Base-by-base conservation (phyloP, 2,329 filamentous ascomycete species). In the Claviceps maximensis region DNA sequence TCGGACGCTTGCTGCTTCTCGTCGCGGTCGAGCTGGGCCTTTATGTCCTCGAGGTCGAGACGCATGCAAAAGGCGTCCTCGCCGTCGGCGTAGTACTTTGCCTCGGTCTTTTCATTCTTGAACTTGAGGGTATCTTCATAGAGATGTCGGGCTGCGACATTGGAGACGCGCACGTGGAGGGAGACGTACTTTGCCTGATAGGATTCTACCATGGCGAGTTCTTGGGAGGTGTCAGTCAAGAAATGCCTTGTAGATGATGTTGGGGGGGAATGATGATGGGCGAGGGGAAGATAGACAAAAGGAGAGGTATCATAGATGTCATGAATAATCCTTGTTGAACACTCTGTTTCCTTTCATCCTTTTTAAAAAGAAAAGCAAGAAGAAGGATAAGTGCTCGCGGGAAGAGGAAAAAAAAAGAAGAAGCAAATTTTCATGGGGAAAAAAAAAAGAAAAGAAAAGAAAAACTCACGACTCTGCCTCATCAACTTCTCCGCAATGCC, bases 401-500 rank as follows among this genome's bases (percentile, higher is more conserved):
- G 29, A 27, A 51, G 29, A 45, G 36, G 25, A 46, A 29, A 7
- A 10, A 47, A 19, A 8, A 44, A 51, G 27, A 51, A 50, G 25
- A 15, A 49, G 10, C 31, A 23, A 15, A 19, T 4, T 9, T 29
- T 29, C 27, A 29, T 6, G 2, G 27, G 27, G n/a, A n/a, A n/a
- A n/a, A n/a, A n/a, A n/a, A n/a, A n/a, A n/a, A n/a, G n/a, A n/a
- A n/a, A n/a, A n/a, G n/a, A n/a, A 36, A 40, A 55, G 46, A 29
- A 42, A 55, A 27, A 81, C 87, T 52, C 77, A 94, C 89, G 91
- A 62, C 86, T 89, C 75, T 97, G 93, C 50, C 90, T 77, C 93
- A 98, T 98, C 61, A 98, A 74, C 75, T 95, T 94, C 78, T 98
- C 93, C 8, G 93, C 93, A 59, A 98, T 87, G 0, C 93, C 93